phyloP scores from a whole-genome alignment of 2,329 filamentous ascomycete genomes.

The Aspergillus piperis region DNA sequence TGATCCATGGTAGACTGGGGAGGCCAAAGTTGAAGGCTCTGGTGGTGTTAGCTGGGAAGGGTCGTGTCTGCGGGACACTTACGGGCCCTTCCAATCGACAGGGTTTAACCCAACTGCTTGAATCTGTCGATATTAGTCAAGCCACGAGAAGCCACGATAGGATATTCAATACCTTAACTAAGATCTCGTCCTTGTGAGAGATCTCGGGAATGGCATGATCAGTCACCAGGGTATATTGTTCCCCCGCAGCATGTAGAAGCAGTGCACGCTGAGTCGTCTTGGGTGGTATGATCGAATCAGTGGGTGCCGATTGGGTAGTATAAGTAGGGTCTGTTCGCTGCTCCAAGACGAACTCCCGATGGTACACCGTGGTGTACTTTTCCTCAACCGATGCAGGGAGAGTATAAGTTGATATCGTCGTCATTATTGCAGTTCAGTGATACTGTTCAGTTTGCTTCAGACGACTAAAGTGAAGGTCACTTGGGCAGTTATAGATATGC shows the following conservation, averaged over 20 bases:
- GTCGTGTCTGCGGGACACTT: constrained; percentile 33
- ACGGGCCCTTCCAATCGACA: constrained; percentile 76
- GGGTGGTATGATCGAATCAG: not conserved
- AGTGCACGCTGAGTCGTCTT: constrained; percentile 49
- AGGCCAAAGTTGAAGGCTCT: constrained; percentile 72
- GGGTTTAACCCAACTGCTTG: constrained; percentile 71
- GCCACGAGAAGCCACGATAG: not conserved
- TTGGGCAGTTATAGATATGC: not conserved
- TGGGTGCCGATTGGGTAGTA: not conserved
- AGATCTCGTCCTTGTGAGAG: constrained; percentile 54
- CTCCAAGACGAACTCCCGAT: constrained; percentile 12
- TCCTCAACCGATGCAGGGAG: constrained; percentile 8
- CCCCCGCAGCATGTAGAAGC: constrained; percentile 52
- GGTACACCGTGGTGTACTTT: constrained; percentile 15
- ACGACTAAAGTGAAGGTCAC: not conserved
- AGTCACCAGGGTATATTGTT: constrained; percentile 52
- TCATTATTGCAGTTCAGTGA: constrained; percentile 8
- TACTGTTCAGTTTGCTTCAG: no score
- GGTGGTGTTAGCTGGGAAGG: not conserved
- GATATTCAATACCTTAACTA: constrained; percentile 54
- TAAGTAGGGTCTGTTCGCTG: constrained; percentile 11
- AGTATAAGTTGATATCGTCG: constrained; percentile 17
- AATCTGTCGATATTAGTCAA: constrained; percentile 35
- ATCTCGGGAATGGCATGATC: constrained; percentile 52
- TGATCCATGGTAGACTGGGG: constrained; percentile 67